These are phyloP conservation scores for Trichoderma pleuroti DNA, from an alignment of 2,329 filamentous ascomycete species.

Conservation along the genomic window DNA sequence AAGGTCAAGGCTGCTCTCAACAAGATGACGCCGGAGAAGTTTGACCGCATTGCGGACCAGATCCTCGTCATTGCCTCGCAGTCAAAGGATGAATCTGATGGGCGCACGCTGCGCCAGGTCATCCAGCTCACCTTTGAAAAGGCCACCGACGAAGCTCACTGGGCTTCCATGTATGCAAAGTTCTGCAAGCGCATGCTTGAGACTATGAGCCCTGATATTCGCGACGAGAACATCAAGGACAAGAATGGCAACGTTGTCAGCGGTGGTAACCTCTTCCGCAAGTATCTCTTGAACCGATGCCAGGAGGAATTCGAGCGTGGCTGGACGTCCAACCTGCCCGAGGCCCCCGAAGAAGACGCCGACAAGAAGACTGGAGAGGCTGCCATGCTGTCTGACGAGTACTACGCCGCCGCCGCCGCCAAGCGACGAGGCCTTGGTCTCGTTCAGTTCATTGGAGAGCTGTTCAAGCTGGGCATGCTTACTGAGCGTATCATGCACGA, in stretches of 20 bases:
- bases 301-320: constrained; percentile 98
- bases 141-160: constrained; percentile 96
- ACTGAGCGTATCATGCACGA: constrained; percentile 99
- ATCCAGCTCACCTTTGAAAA: constrained; percentile 99
- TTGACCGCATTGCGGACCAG: constrained; percentile 90
- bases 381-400: constrained; percentile 88
- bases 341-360: constrained; percentile 57
- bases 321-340: constrained; percentile 85
- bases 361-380: constrained; percentile 63
- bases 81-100: constrained; percentile 92
- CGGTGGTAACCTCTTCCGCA: constrained; percentile 92
- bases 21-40: constrained; percentile 99
- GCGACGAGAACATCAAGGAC: constrained; percentile 91
- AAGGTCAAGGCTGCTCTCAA: constrained; percentile 98
- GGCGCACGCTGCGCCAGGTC: constrained; percentile 91
- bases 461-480: constrained; percentile 98
- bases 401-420: constrained; percentile 88
- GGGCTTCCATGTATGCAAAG: constrained; percentile 97
- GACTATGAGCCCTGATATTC: constrained; percentile 90
- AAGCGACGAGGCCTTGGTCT: constrained; percentile 97
- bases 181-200: constrained; percentile 98
- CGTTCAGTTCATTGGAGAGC: constrained; percentile 97
- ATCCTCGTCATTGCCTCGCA: constrained; percentile 90
- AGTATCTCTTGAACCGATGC: constrained; percentile 96
- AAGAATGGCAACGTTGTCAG: constrained; percentile 84